phyloP scores from a whole-genome alignment of 2,329 filamentous ascomycete genomes.

The Aspergillus niger region DNA sequence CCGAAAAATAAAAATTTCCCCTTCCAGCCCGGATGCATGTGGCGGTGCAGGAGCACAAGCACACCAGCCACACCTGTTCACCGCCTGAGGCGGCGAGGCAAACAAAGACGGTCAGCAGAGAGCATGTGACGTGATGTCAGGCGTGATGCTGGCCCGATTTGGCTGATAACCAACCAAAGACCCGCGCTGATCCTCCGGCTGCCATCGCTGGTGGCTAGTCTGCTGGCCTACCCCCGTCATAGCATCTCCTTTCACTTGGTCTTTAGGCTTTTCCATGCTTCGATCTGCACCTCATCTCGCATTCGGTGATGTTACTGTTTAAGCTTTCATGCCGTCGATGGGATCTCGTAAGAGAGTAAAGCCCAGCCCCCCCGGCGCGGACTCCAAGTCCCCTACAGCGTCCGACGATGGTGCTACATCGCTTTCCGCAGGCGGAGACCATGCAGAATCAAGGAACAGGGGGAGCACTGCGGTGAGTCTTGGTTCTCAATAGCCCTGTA shows the following conservation, averaged over 20 bases:
- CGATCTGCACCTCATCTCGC: not conserved
- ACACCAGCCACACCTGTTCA: not conserved
- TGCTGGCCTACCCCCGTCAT: not conserved
- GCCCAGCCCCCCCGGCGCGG: slow-evolving; percentile 39
- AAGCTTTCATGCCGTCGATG: slow-evolving; percentile 41
- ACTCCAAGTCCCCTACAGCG: slow-evolving; percentile 24
- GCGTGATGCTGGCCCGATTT: not conserved
- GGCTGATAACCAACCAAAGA: slow-evolving; percentile 12
- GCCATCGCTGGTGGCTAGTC: not conserved
- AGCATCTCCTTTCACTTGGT: not conserved
- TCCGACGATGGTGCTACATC: slow-evolving; percentile 26
- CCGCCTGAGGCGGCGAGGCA: slow-evolving; percentile 24
- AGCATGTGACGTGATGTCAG: slow-evolving; percentile 40
- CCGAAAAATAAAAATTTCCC: slow-evolving; percentile 18
- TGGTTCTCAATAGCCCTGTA: not conserved
- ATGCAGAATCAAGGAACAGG: slow-evolving; percentile 30
- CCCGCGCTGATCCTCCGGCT: not conserved
- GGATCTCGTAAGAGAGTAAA: slow-evolving; percentile 49
- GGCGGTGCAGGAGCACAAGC: slow-evolving; percentile 12
- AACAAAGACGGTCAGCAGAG: slow-evolving; percentile 22
- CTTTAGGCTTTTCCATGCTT: not conserved
- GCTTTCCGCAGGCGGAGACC: slow-evolving; percentile 22
- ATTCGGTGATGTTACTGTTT: slow-evolving; percentile 37
- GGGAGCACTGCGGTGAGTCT: slow-evolving; percentile 34
- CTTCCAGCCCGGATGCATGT: slow-evolving; percentile 10